Conservation (phyloP, 1,284 basidiomycete genomes). For the Leccinum idahoense region DNA sequence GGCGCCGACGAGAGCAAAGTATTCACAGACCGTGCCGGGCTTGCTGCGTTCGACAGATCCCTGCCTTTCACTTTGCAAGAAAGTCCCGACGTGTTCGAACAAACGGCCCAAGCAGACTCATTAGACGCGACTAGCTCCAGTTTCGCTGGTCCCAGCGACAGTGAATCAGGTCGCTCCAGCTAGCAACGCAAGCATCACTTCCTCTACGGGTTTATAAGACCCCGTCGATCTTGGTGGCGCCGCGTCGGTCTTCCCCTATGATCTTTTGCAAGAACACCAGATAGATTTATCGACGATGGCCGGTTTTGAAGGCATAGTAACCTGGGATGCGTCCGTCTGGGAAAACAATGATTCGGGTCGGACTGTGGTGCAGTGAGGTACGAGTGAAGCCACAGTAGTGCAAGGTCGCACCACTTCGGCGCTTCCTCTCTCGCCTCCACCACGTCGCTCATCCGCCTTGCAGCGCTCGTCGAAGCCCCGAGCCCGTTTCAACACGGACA, state of each 20-base stretch:
- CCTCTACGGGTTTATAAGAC: background rate
- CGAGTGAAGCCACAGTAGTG: no score
- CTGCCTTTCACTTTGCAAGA: background rate
- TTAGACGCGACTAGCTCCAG: background rate
- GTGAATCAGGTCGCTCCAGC: background rate
- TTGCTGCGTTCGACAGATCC: background rate
- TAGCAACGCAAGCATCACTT: background rate
- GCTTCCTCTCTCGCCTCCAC: no score
- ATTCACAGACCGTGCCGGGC: background rate
- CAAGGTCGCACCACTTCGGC: no score
- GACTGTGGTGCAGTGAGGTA: no score
- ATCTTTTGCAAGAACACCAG: background rate
- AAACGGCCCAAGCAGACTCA: background rate
- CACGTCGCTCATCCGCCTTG: no score
- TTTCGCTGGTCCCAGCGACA: background rate
- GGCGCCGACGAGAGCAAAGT: background rate
- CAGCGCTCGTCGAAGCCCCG: no score
- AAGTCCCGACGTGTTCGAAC: background rate
- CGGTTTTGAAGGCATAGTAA: background rate
- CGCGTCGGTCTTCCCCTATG: background rate
- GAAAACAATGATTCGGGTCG: background rate
- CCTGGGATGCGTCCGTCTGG: background rate
- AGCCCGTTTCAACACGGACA: no score
- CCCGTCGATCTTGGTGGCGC: background rate
- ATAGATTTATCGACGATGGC: background rate